Base-by-base conservation (phyloP, 352 stramenopile species). In the Globisporangium rhizosaccharum region DNA sequence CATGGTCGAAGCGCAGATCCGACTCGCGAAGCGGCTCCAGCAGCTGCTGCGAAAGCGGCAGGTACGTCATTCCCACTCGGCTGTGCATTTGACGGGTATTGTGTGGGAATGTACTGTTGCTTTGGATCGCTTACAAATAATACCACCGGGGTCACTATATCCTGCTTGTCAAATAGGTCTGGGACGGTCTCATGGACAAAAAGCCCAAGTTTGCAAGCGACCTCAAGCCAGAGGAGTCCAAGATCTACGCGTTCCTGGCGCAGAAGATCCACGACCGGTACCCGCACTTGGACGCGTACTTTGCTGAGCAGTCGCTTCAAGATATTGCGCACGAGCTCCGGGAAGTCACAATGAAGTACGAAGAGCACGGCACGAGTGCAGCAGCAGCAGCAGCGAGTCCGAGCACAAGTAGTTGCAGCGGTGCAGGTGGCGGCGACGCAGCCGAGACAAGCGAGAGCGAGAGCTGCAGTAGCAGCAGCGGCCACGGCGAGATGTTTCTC, bases 1-100 rank as follows among this genome's bases (percentile, higher is more conserved):
- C 37, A 61, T 65, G 59, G 52, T 65, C 37, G 59, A 65, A n/a
- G 42, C 46, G 37, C 59, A 65, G 39, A 53, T 65, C 45, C 52
- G 53, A 11, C 46, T 65, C 25, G 59, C 59, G 8, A 59, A 60
- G 41, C 52, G 51, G 33, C 53, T 65, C 7, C 52, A 65, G 53
- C 52, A 65, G 28, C 33, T 65, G 18, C 52, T 65, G 26, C 53
- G 53, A 12, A 65, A 65, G 20, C 59, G 59, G 25, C 59, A 59
- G 59, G 59, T 65, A 44, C 36, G 45, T 10, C 33, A 39, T 39
- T 39, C 33, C 33, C 33, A 39, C 33, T 5, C 33, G 33, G 48
- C 6, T 48, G 47, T 58, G 39, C 10, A 25, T 58, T 20, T 25
- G 1, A 3, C 14, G 33, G 1, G 20, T 49, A 0, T 28, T 20